A percentile compares a stretch with the other conserved stretches of the same genome.
These are phyloP conservation scores for Cryptosporidium felis DNA, from an alignment of 169 alveolate genomes.

Conservation along the genomic window DNA sequence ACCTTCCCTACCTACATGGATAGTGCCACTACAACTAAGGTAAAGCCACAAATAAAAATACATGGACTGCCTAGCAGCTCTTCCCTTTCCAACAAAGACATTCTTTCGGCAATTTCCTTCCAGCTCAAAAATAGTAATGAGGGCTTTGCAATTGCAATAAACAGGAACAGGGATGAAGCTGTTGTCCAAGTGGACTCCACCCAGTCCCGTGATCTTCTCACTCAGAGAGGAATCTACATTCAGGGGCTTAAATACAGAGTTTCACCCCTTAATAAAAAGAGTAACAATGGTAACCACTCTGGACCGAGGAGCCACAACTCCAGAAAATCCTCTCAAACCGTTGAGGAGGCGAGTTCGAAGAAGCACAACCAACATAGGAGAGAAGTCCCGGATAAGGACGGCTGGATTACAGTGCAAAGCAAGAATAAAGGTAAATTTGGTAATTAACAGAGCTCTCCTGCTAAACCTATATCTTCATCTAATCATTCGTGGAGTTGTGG, in stretches of 20 bases:
- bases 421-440: background rate
- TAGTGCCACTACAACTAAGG: background rate
- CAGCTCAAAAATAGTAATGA: constrained; percentile 46
- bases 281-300: background rate
- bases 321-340: background rate
- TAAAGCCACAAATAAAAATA: constrained; percentile 46
- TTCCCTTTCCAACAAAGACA: constrained; percentile 30
- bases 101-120: constrained; percentile 29
- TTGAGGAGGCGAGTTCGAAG: background rate
- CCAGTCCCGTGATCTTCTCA: constrained; percentile 49
- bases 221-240: constrained; percentile 57
- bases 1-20: constrained; percentile 65
- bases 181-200: constrained; percentile 51
- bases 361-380: background rate
- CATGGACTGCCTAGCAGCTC: background rate
- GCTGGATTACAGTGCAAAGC: constrained; percentile 57
- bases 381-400: constrained; percentile 34
- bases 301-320: background rate
- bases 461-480: constrained; percentile 4
- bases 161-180: constrained; percentile 23
- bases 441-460: no score
- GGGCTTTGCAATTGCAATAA: constrained; percentile 60
- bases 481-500: background rate
- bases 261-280: background rate
- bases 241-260: constrained; percentile 56